These are phyloP conservation scores for Citrus inodora DNA, from an alignment of 345 rosid species.

Conservation along the genomic window DNA sequence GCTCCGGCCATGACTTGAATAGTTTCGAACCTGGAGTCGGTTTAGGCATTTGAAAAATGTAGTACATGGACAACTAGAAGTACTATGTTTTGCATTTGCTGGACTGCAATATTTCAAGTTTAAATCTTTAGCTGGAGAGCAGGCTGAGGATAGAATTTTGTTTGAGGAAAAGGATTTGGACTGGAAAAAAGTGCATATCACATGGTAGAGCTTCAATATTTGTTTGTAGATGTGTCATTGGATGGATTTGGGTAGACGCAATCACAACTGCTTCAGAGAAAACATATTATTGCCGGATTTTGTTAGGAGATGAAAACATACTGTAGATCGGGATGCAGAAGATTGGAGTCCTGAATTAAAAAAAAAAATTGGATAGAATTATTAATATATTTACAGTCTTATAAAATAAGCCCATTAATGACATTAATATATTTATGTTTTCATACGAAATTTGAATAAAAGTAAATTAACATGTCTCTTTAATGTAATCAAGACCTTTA, in stretches of 20 bases:
- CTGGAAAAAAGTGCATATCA: not conserved
- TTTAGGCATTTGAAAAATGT: not conserved
- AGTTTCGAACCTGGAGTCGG: not conserved
- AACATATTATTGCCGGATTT: not conserved
- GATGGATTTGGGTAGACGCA: not conserved
- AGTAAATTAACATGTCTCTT: too few relatives aligned
- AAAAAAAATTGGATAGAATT: too few relatives aligned
- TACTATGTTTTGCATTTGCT: not conserved
- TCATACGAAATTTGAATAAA: too few relatives aligned
- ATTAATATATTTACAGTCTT: too few relatives aligned
- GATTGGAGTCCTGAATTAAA: too few relatives aligned
- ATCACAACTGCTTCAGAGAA: not conserved
- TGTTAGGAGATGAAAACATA: too few relatives aligned
- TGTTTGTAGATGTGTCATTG: not conserved
- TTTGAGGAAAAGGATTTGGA: not conserved
- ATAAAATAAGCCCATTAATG: too few relatives aligned
- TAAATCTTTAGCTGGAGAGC: not conserved
- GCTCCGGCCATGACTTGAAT: not conserved
- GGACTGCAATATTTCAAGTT: not conserved
- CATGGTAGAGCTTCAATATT: not conserved
- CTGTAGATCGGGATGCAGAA: too few relatives aligned
- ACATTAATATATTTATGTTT: too few relatives aligned
- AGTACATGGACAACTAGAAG: not conserved
- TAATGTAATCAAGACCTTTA: too few relatives aligned
- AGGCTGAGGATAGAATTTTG: too few relatives aligned